These are phyloP conservation scores for Suhomyces vadensis DNA, from an alignment of 805 yeast species.

Conservation along the genomic window DNA sequence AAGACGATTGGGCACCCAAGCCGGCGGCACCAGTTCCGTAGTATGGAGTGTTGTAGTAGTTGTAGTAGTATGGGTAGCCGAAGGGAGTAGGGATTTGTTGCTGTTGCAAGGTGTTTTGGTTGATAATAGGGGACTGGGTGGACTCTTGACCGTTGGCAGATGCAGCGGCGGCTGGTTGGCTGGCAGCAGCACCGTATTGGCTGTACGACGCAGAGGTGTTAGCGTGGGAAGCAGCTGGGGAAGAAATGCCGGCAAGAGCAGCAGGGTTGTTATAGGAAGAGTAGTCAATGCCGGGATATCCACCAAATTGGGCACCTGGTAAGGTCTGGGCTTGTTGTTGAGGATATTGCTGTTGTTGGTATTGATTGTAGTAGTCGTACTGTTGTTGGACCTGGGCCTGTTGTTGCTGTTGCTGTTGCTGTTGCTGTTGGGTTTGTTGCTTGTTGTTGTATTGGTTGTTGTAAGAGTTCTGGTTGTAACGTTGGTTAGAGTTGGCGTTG, in stretches of 20 bases:
- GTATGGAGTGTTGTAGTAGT: slow-evolving; percentile 44
- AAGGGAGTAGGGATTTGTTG: slow-evolving; percentile 35
- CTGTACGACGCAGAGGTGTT: slow-evolving; percentile 24
- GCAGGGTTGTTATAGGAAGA: slow-evolving; percentile 38
- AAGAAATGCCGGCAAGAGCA: slow-evolving; percentile 29
- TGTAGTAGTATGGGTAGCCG: slow-evolving; percentile 45
- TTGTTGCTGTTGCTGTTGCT: slow-evolving; percentile 15
- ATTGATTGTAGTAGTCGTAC: slow-evolving; percentile 36
- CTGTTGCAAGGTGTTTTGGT: slow-evolving; percentile 31
- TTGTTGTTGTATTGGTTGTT: slow-evolving; percentile 12
- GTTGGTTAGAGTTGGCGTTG: slow-evolving; percentile 5
- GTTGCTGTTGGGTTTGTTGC: slow-evolving; percentile 13
- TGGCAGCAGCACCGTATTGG: slow-evolving; percentile 20
- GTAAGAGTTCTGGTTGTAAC: slow-evolving; percentile 8
- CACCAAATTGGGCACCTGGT: slow-evolving; percentile 44
- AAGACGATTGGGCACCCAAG: slow-evolving; percentile 23
- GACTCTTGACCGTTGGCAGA: slow-evolving; percentile 20
- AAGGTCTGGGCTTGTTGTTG: slow-evolving; percentile 42
- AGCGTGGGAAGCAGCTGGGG: slow-evolving; percentile 30
- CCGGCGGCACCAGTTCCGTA: slow-evolving; percentile 35
- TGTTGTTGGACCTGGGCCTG: slow-evolving; percentile 18
- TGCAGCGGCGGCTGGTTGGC: slow-evolving; percentile 18
- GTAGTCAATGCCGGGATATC: slow-evolving; percentile 47
- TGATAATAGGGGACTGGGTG: slow-evolving; percentile 25
- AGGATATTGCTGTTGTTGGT: slow-evolving; percentile 42